Evolutionary conservation across 2,329 filamentous ascomycete genomes (phyloP).

Genomic region (Didymella exigua): DNA sequence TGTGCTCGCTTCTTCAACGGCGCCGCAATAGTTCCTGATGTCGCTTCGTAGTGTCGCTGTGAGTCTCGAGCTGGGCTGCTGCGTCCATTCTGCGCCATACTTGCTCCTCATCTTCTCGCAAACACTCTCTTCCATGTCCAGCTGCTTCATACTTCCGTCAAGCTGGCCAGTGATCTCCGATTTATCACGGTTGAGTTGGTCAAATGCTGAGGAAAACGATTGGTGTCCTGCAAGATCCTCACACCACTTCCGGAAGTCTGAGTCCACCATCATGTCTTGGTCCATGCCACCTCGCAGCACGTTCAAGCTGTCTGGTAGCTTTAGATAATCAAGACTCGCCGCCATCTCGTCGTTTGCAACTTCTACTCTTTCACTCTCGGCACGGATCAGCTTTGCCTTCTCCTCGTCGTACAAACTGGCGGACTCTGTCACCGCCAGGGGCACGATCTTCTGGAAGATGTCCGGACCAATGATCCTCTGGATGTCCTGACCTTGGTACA

Average conservation of each 20-base stretch:
- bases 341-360: slow-evolving; percentile 95
- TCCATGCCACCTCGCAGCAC: slow-evolving; percentile 92
- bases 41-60: slow-evolving; percentile 87
- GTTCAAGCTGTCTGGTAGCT: slow-evolving; percentile 85
- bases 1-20: slow-evolving; percentile 83
- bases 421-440: slow-evolving; percentile 93
- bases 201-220: slow-evolving; percentile 77
- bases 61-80: slow-evolving; percentile 89
- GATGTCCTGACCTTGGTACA: slow-evolving; percentile 97
- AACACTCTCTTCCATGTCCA: slow-evolving; percentile 96
- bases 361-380: slow-evolving; percentile 92
- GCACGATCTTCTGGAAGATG: slow-evolving; percentile 95
- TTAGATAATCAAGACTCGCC: slow-evolving; percentile 89
- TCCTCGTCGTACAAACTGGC: slow-evolving; percentile 98
- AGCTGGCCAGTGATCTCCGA: slow-evolving; percentile 72
- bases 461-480: slow-evolving; percentile 96
- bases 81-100: slow-evolving; percentile 94
- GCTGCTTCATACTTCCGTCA: slow-evolving; percentile 81
- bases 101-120: slow-evolving; percentile 99
- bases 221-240: slow-evolving; percentile 88
- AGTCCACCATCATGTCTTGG: slow-evolving; percentile 83
- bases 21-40: slow-evolving; percentile 84
- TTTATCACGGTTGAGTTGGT: slow-evolving; percentile 78
- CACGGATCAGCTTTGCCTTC: slow-evolving; percentile 92
- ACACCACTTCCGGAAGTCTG: slow-evolving; percentile 93